phyloP scores from a whole-genome alignment of 2,329 filamentous ascomycete species.

The Fusarium gaditjirri region DNA sequence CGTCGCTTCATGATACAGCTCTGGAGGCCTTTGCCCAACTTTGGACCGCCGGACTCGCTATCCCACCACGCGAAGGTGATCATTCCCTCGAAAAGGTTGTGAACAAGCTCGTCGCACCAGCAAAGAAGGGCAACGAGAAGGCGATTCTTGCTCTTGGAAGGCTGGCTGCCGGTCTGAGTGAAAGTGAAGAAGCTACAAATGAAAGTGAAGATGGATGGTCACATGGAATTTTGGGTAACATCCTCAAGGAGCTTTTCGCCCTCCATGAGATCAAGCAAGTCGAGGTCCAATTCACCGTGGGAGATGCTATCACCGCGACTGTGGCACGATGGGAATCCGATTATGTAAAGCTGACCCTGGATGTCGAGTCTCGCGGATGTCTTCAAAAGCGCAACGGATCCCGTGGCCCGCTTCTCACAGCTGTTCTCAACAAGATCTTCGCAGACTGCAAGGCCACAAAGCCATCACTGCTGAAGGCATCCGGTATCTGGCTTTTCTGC shows the following conservation, averaged over 20 bases:
- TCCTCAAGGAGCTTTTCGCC: constrained; percentile 76
- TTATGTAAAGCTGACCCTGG: constrained; percentile 77
- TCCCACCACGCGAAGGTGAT: constrained; percentile 47
- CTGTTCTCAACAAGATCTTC: constrained; percentile 77
- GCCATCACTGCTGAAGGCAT: constrained; percentile 88
- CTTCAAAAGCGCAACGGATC: constrained; percentile 52
- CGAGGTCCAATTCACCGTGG: constrained; percentile 90
- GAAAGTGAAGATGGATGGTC: constrained; percentile 47
- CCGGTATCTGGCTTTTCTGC: constrained; percentile 94
- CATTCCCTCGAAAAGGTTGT: constrained; percentile 59
- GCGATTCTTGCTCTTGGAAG: constrained; percentile 85
- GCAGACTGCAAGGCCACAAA: constrained; percentile 84
- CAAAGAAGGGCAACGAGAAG: constrained; percentile 83
- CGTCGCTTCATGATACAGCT: constrained; percentile 56
- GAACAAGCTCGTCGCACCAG: constrained; percentile 71
- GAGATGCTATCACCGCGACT: constrained; percentile 84
- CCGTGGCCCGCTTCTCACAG: constrained; percentile 56
- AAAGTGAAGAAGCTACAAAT: constrained; percentile 39
- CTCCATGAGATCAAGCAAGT: constrained; percentile 86
- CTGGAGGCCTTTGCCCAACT: constrained; percentile 60
- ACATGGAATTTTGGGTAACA: constrained; percentile 57
- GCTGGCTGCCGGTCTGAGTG: constrained; percentile 72
- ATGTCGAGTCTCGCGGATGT: constrained; percentile 69
- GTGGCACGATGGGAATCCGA: constrained; percentile 86
- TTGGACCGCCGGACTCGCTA: constrained; percentile 57